A percentile compares a stretch with the other conserved stretches of the same genome.
Conservation (phyloP, 2,329 filamentous ascomycete genomes). For the Colletotrichum sansevieriae region DNA sequence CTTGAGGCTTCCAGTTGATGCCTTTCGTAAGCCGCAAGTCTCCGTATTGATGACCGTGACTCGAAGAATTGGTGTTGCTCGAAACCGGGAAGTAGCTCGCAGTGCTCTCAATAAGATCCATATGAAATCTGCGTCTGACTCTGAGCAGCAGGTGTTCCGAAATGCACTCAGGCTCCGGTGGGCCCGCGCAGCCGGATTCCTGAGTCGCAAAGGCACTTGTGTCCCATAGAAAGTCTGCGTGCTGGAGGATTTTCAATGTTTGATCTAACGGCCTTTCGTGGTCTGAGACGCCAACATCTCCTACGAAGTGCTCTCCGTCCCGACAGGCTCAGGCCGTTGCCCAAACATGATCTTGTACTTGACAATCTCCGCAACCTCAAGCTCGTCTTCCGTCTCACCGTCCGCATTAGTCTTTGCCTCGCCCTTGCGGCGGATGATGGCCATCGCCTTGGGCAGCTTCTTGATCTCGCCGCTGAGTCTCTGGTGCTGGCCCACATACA, state of each 20-base stretch:
- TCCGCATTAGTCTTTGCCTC: slow-evolving; percentile 44
- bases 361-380: slow-evolving; percentile 90
- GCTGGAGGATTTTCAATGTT: background rate
- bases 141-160: no score
- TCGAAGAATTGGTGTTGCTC: no score
- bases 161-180: no score
- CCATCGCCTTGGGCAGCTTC: slow-evolving; percentile 83
- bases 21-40: no score
- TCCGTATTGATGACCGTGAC: no score
- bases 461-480: slow-evolving; percentile 90
- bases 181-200: no score
- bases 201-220: no score
- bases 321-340: slow-evolving; percentile 86
- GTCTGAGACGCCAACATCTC: background rate
- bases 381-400: slow-evolving; percentile 63
- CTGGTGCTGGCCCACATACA: slow-evolving; percentile 92
- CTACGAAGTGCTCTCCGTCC: slow-evolving; percentile 54
- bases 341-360: slow-evolving; percentile 90
- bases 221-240: no score
- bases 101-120: no score
- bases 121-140: no score
- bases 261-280: background rate
- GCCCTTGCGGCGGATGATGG: slow-evolving; percentile 75
- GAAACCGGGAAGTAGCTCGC: no score
- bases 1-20: no score